Evolutionary conservation across 306 rosid genomes (phyloP), one percentile per base, ranked within the genome.

Genomic region (Mucuna pruriens): DNA sequence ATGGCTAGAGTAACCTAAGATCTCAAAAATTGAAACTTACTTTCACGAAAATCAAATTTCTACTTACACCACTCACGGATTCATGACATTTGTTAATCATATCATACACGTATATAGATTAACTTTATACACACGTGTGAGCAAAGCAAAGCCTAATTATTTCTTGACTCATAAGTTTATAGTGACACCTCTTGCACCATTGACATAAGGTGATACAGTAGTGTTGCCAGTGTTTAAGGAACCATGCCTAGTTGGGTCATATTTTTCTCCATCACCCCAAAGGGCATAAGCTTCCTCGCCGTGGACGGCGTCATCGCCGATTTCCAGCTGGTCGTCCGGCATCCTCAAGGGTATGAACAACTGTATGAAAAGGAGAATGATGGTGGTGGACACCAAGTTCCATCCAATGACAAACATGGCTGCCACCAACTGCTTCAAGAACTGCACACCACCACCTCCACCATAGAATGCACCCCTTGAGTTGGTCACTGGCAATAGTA

Each of bases 271-370:
- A 15, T 95, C 99, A 15, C 98, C 99, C 99, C 99, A 95, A 26
- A 95, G 97, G 2, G 98, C 99, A 40, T 93, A 95, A 46, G 99
- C 99, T 77, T 93, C 98, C 80, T 95, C 99, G 0, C 99, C 99
- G 36, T 95, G 99, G 63, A 88, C 98, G 0, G 99, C 99, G 0
- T 95, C 99, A 7, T 95, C 99, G 4, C 99, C 99, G 38, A 91
- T 93, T 23, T 87, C 81, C 0, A 95, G 88, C 23, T 90, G 93
- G 48, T 93, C 97, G 0, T 95, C 98, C 0, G 99, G 86, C 99
- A 95, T 95, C 68, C 99, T 85, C 80, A 95, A 71, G 0, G 98
- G 98, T 25, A 95, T 90, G 75, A 95, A 87, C 10, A 90, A 4
- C 38, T 86, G 87, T 55, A 95, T 93, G 31, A 31, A 31, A 20